Evolutionary conservation across 2,329 filamentous ascomycete species (phyloP).

Genomic region (Salinomyces thailandicus): DNA sequence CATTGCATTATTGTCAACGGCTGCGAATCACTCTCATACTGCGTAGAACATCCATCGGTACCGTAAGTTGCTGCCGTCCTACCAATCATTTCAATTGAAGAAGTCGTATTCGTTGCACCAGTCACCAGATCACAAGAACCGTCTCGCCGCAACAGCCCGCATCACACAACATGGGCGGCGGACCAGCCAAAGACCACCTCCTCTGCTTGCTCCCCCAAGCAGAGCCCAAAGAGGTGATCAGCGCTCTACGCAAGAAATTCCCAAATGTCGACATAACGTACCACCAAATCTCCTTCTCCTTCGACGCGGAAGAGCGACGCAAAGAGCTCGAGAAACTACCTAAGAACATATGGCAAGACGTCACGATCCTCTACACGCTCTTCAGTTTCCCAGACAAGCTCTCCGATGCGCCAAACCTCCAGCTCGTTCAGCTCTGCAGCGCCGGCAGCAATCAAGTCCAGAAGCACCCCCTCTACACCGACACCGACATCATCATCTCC

Average conservation of each 20-base stretch:
- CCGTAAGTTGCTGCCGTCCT: no score
- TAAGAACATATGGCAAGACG: constrained; percentile 31
- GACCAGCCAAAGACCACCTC: constrained; percentile 25
- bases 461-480: constrained; percentile 43
- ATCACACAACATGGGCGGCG: constrained; percentile 26
- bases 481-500: constrained; percentile 43
- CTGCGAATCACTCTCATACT: no score
- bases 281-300: constrained; percentile 20
- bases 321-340: constrained; percentile 8
- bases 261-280: constrained; percentile 38
- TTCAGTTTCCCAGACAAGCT: constrained; percentile 33
- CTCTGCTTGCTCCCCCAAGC: constrained; percentile 24
- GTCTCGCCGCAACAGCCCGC: no score
- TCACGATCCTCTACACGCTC: constrained; percentile 41
- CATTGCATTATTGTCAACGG: no score
- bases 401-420: constrained; percentile 29
- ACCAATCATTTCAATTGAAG: no score
- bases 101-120: no score
- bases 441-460: constrained; percentile 48
- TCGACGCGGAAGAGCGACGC: constrained; percentile 5
- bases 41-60: no score
- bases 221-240: constrained; percentile 30
- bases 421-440: constrained; percentile 47
- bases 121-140: no score
- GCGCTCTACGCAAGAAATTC: constrained; percentile 32